phyloP scores from a whole-genome alignment of 768 basidiomycete genomes.

The Mycena venus region DNA sequence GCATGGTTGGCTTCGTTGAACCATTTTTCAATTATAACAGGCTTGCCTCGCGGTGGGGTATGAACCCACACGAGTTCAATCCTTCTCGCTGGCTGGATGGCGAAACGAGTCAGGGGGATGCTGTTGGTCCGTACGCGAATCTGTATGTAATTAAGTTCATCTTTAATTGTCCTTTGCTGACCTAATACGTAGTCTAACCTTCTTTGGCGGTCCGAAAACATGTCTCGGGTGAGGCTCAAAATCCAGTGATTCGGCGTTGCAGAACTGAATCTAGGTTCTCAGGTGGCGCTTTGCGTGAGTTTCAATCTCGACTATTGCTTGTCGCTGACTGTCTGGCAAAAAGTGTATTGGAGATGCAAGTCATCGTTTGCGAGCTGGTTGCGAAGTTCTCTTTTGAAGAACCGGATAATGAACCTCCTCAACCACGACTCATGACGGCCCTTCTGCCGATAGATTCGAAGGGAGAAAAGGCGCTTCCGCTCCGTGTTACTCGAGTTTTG shows the following conservation, averaged over 20 bases:
- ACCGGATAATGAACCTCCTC: neutral
- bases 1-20: neutral
- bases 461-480: neutral
- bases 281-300: neutral
- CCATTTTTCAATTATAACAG: neutral
- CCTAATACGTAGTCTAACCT: neutral
- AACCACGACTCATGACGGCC: neutral
- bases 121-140: constrained; percentile 24
- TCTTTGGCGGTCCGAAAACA: neutral
- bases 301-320: neutral
- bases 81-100: too few relatives aligned
- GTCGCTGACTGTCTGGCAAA: neutral
- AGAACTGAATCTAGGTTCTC: neutral
- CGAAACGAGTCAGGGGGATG: neutral
- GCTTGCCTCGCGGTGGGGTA: too few relatives aligned
- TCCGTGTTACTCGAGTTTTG: constrained; percentile 2
- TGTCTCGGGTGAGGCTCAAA: neutral
- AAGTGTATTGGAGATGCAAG: neutral
- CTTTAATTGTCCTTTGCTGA: neutral
- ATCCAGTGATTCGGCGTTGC: neutral
- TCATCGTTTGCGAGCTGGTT: neutral
- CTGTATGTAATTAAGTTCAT: neutral
- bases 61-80: too few relatives aligned
- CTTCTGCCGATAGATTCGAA: neutral
- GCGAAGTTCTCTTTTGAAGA: neutral